Evolutionary conservation across 495 filamentous ascomycete species (phyloP).

Genomic region (Bombardia bombarda): DNA sequence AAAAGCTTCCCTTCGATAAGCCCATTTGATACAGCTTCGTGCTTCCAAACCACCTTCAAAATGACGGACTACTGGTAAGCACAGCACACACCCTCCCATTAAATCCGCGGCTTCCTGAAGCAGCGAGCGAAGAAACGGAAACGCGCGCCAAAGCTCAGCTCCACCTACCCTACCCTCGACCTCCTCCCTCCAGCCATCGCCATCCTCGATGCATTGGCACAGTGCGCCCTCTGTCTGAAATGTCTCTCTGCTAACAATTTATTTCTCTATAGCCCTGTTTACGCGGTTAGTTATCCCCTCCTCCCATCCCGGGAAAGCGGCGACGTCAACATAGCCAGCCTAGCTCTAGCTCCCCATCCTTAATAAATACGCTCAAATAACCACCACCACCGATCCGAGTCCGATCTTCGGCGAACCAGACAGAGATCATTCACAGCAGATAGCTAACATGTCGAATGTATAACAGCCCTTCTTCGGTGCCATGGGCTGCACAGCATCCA

Average conservation of each 20-base stretch:
- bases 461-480: constrained; percentile 94
- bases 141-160: too few species aligned
- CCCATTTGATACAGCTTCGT: constrained; percentile 22
- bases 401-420: constrained; percentile 1
- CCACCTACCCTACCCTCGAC: too few species aligned
- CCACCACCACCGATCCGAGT: neutral
- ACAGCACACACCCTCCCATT: too few species aligned
- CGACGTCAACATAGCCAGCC: too few species aligned
- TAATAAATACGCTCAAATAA: constrained; percentile 5
- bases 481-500: constrained; percentile 96
- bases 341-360: too few species aligned
- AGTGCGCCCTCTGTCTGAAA: neutral
- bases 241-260: constrained; percentile 13
- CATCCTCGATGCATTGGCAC: constrained; percentile 3
- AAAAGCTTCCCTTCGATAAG: constrained; percentile 9
- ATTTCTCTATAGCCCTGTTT: constrained; percentile 68
- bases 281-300: constrained; percentile 78
- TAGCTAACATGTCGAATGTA: constrained; percentile 27
- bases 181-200: neutral
- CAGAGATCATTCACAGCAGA: too few species aligned
- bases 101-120: too few species aligned
- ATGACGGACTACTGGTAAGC: constrained; percentile 37
- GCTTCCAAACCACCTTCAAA: constrained; percentile 26
- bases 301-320: too few species aligned
- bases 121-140: too few species aligned